Evolutionary conservation across 768 basidiomycete species (phyloP).

Genomic region (Pholiota conissans): DNA sequence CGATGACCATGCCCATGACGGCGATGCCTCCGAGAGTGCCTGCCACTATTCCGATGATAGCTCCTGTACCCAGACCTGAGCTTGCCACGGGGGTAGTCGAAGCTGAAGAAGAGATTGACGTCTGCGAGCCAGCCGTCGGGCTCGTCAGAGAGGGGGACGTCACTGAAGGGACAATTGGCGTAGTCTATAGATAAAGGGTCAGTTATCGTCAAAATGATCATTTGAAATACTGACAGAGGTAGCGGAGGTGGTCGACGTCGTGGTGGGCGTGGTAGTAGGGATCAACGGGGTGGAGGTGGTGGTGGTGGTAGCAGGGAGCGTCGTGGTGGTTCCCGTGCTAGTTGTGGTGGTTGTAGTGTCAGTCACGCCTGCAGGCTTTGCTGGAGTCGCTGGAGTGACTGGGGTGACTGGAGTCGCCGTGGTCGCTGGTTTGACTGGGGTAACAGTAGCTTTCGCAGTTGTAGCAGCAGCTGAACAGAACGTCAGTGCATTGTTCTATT

Average conservation of each 20-base stretch:
- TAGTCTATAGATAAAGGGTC: neutral
- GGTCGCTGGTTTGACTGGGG: neutral
- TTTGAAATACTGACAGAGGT: neutral
- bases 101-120: neutral
- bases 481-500: too few species aligned
- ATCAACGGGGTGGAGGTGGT: too few species aligned
- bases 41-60: constrained; percentile 25
- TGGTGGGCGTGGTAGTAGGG: neutral
- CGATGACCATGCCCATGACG: constrained; percentile 19
- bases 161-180: neutral
- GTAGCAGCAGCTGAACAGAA: neutral
- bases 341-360: neutral
- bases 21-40: constrained; percentile 25
- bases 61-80: constrained; percentile 19
- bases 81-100: constrained; percentile 4
- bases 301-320: neutral
- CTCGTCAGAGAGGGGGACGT: neutral
- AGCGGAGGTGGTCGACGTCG: neutral
- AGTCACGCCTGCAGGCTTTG: neutral
- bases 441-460: neutral
- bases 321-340: neutral
- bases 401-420: neutral
- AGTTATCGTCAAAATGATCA: neutral
- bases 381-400: neutral
- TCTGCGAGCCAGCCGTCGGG: neutral